Conservation (phyloP, 495 filamentous ascomycete genomes). For the Mytilinidion resinicola region DNA sequence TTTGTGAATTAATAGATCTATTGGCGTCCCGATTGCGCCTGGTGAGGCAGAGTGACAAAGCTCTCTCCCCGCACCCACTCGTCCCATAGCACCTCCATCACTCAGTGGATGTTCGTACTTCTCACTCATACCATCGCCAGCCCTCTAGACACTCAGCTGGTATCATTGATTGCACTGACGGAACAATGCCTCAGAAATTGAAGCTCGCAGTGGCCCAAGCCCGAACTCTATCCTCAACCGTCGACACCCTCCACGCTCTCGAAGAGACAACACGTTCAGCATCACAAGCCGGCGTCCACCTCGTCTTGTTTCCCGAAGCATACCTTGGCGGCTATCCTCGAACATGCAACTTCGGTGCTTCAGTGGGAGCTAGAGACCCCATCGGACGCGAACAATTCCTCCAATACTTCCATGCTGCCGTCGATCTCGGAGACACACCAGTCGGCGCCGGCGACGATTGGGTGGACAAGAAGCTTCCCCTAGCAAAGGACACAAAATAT, state of each 20-base stretch:
- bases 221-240: slow-evolving; percentile 58
- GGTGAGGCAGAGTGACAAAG: no score
- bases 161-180: no score
- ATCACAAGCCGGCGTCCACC: slow-evolving; percentile 51
- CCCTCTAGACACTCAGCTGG: no score
- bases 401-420: slow-evolving; percentile 66
- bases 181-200: slow-evolving; percentile 43
- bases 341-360: slow-evolving; percentile 68
- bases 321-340: slow-evolving; percentile 92
- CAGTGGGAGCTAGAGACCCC: slow-evolving; percentile 60
- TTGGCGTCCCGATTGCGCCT: no score
- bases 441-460: slow-evolving; percentile 66
- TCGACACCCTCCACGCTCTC: slow-evolving; percentile 61
- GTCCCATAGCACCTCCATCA: no score
- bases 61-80: no score
- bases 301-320: slow-evolving; percentile 88
- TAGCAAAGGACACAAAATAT: slow-evolving; percentile 36
- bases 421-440: slow-evolving; percentile 85
- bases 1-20: no score
- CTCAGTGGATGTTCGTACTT: no score
- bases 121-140: no score
- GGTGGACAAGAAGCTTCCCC: slow-evolving; percentile 56
- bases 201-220: slow-evolving; percentile 73
- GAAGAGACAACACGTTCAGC: slow-evolving; percentile 49
- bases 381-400: slow-evolving; percentile 79